A percentile compares a stretch with the other conserved stretches of the same genome.
phyloP scores from a whole-genome alignment of 2,329 filamentous ascomycete species.

The Colletotrichum filicis region DNA sequence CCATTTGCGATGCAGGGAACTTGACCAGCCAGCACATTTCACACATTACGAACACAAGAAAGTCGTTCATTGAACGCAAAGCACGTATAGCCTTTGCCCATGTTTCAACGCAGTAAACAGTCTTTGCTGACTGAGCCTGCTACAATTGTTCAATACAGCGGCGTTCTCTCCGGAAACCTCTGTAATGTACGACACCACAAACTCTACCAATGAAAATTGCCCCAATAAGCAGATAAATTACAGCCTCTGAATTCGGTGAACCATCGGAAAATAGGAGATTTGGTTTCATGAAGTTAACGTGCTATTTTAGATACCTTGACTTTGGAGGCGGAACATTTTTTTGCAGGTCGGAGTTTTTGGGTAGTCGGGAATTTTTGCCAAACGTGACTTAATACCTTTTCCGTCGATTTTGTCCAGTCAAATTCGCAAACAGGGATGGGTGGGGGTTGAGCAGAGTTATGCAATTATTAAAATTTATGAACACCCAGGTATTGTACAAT shows the following conservation, averaged over 20 bases:
- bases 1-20: too few species aligned
- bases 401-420: conserved; percentile 15
- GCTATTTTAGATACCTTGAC: background rate
- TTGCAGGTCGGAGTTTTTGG: background rate
- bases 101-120: too few species aligned
- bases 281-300: background rate
- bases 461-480: conserved; percentile 20
- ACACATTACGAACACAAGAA: background rate
- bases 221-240: background rate
- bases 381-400: conserved; percentile 13
- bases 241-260: conserved; percentile 2
- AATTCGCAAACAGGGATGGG: background rate
- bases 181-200: background rate
- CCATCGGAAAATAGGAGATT: background rate
- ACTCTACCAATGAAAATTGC: background rate
- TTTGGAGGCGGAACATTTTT: background rate
- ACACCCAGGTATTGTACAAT: conserved; percentile 24
- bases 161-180: background rate
- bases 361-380: conserved; percentile 25
- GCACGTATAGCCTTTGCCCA: background rate
- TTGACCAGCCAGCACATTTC: background rate
- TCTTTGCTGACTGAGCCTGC: too few species aligned
- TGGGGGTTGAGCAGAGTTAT: background rate
- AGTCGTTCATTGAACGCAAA: background rate
- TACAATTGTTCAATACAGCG: too few species aligned